Conservation (phyloP, 2,329 filamentous ascomycete species). For the Colletotrichum sp. region DNA sequence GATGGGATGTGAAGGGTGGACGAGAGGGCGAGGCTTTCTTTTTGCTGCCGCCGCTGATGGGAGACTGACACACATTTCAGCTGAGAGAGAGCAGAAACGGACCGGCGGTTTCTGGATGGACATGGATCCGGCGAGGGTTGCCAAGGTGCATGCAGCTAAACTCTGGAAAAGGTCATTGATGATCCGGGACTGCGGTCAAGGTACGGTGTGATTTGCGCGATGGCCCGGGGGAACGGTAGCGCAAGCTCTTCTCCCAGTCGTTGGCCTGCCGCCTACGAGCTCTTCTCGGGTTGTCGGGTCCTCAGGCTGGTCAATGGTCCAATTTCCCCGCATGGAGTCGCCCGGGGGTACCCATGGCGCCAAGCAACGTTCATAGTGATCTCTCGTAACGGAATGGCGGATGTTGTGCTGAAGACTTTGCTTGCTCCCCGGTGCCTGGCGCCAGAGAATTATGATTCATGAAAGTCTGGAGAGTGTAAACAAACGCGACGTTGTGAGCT, state of each 20-base stretch:
- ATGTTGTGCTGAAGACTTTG: not conserved
- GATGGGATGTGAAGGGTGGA: not conserved
- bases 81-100: not conserved
- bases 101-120: not conserved
- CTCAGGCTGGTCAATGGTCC: not conserved
- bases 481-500: not conserved
- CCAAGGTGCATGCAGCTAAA: not conserved
- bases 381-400: not conserved
- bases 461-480: not conserved
- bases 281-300: not conserved
- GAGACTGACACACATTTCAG: not conserved
- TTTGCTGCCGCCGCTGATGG: not conserved
- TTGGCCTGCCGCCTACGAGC: not conserved
- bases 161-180: not conserved
- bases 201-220: not conserved
- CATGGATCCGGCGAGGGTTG: not conserved
- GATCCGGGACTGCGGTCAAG: constrained; percentile 4
- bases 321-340: constrained; percentile 12
- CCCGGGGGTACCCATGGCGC: not conserved
- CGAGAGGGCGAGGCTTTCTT: not conserved
- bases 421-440: not conserved
- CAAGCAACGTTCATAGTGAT: not conserved
- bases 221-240: not conserved
- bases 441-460: not conserved
- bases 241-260: not conserved